Evolutionary conservation across 495 filamentous ascomycete genomes (phyloP).

Genomic region (Lasiosphaeria miniovina): DNA sequence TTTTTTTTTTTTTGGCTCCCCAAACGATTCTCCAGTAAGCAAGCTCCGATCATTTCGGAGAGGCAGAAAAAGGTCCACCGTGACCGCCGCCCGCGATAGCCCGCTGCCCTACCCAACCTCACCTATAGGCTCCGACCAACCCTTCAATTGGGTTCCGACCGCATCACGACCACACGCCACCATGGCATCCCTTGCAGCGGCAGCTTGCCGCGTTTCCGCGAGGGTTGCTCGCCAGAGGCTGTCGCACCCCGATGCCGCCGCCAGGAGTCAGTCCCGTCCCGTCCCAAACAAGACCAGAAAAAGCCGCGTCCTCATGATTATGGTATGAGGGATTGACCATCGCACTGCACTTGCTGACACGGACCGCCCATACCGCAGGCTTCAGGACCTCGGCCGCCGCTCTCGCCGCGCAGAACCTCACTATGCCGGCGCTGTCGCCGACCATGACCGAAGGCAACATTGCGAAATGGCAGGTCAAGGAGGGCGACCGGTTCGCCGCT

Average conservation of each 20-base stretch:
- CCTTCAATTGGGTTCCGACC: constrained; percentile 10
- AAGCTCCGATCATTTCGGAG: constrained; percentile 1
- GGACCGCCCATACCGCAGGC: constrained; percentile 37
- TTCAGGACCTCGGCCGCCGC: constrained; percentile 57
- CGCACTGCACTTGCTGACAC: background rate
- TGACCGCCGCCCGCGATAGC: background rate
- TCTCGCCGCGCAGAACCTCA: constrained; percentile 71
- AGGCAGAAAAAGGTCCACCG: constrained; percentile 4
- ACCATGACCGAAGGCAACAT: constrained; percentile 89
- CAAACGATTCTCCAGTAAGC: background rate
- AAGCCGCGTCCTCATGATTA: background rate
- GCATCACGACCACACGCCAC: constrained; percentile 21
- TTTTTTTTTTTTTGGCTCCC: constrained; percentile 4
- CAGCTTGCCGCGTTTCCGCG: constrained; percentile 48
- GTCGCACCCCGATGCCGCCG: constrained; percentile 43
- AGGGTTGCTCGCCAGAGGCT: constrained; percentile 46
- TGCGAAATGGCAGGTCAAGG: constrained; percentile 70
- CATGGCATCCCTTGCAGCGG: constrained; percentile 53
- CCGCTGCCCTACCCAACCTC: too few relatives aligned
- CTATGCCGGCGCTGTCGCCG: constrained; percentile 81
- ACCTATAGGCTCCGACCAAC: too few relatives aligned
- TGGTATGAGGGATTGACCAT: too few relatives aligned
- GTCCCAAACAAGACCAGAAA: constrained; percentile 3
- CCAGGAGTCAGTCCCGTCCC: constrained; percentile 42
- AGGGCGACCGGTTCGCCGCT: constrained; percentile 70